Evolutionary conservation across 371 early-diverging fungal species (phyloP), one percentile per base, ranked within the genome.

Genomic region (Apophysomyces trapeziformis): DNA sequence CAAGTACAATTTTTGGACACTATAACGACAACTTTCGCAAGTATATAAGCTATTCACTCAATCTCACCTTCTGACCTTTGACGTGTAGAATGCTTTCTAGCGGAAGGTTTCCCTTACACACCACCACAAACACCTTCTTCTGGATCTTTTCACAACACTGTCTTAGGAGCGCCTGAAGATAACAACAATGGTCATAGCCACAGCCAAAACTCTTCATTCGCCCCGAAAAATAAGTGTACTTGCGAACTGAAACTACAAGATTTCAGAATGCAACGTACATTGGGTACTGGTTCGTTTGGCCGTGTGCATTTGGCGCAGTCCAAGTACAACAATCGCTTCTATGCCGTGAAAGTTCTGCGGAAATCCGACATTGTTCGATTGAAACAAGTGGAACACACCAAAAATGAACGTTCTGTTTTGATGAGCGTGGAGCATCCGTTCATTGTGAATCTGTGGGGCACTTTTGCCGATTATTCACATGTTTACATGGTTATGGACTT

Each of bases 221-320:
- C 21, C 4, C 54, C 54, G 36, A 43, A 36, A 56, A 61, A 56
- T 12, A 43, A 54, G 9, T 38, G 60, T 26, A 7, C 85, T 80
- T 38, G 72, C 78, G 56, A 87, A 65, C 78, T 89, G 41, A 78
- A 79, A 64, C 76, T 92, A 45, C 75, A 75, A 37, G 90, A 92
- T 54, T 92, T 91, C 68, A 78, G 82, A 38, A 79, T 92, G 56
- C 82, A 85, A 56, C 86, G 92, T 37, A 93, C 93, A 16, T 68
- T 99, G 35, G 99, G 99, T 11, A 97, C 98, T 1, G 99, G 99
- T 12, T 96, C 99, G 1, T 99, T 99, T 87, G 99, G 99, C 14
- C 92, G 98, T 9, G 98, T 97, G 16, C 96, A 93, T 65, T 71
- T 97, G 11, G 92, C 93, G 0, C 83, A 86, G 61, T 95, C 96